Percentiles rank a stretch among this genome's conserved stretches.
phyloP scores from a whole-genome alignment of 2,329 filamentous ascomycete genomes.

The Drechslerella coelobrocha region DNA sequence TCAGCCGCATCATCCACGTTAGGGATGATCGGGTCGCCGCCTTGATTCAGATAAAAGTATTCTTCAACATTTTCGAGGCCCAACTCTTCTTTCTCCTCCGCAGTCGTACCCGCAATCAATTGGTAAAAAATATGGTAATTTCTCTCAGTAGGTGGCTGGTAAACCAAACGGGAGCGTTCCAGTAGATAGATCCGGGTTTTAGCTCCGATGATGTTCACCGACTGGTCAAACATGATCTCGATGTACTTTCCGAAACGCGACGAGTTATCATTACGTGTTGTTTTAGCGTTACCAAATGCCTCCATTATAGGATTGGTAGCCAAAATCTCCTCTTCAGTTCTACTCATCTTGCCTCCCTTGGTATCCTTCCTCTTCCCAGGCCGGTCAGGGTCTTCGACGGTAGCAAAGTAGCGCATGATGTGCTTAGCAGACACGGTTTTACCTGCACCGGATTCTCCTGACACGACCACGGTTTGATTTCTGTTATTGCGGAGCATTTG shows the following conservation, averaged over 20 bases:
- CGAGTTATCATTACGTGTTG: conserved; percentile 98
- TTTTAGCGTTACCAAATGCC: conserved; percentile 99
- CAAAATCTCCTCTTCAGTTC: conserved; percentile 97
- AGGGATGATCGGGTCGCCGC: conserved; percentile 86
- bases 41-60: conserved; percentile 96
- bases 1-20: conserved; percentile 95
- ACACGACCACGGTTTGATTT: conserved; percentile 99
- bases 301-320: conserved; percentile 99
- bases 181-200: conserved; percentile 96
- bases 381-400: conserved; percentile 89
- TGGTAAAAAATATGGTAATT: conserved; percentile 99
- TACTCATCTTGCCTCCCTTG: conserved; percentile 87
- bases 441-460: conserved; percentile 95
- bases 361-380: conserved; percentile 70
- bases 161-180: conserved; percentile 93
- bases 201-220: conserved; percentile 94
- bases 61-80: conserved; percentile 82
- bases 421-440: conserved; percentile 99
- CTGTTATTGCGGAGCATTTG: conserved; percentile 96
- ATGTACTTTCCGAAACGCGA: conserved; percentile 99
- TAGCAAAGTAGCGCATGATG: conserved; percentile 99
- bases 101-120: conserved; percentile 87
- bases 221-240: conserved; percentile 97
- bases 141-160: conserved; percentile 94
- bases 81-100: conserved; percentile 79